A percentile compares a stretch with the other conserved stretches of the same genome.
phyloP scores from a whole-genome alignment of 2,329 filamentous ascomycete species.

The Ascochyta lentis region DNA sequence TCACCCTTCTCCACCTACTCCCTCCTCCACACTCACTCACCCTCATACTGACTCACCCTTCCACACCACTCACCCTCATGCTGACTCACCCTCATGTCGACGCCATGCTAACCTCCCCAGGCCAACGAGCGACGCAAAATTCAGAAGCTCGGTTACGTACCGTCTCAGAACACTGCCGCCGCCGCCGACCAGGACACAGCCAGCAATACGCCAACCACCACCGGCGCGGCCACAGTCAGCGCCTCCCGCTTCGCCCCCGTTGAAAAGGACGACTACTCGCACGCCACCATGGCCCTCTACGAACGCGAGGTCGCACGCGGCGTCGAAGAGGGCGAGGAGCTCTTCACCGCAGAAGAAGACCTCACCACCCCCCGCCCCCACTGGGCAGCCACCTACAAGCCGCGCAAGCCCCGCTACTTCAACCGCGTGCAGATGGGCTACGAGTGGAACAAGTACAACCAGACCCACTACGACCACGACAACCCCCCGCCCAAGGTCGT shows the following conservation, averaged over 20 bases:
- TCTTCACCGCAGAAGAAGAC: slow-evolving; percentile 89
- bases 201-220: slow-evolving; percentile 43
- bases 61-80: too few species aligned
- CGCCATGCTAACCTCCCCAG: slow-evolving; percentile 31
- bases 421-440: slow-evolving; percentile 99
- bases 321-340: slow-evolving; percentile 91
- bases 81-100: too few species aligned
- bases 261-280: slow-evolving; percentile 80
- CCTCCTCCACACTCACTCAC: background rate
- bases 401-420: slow-evolving; percentile 94
- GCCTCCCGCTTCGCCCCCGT: slow-evolving; percentile 73
- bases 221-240: slow-evolving; percentile 58
- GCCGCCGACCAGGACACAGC: slow-evolving; percentile 34
- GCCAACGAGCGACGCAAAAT: slow-evolving; percentile 65
- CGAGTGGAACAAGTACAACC: slow-evolving; percentile 99
- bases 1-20: too few species aligned
- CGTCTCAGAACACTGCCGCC: slow-evolving; percentile 57
- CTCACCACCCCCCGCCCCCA: slow-evolving; percentile 71
- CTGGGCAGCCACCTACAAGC: slow-evolving; percentile 85
- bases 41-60: too few species aligned
- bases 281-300: slow-evolving; percentile 86
- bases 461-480: slow-evolving; percentile 98
- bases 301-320: slow-evolving; percentile 92
- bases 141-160: slow-evolving; percentile 71
- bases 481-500: slow-evolving; percentile 98